A percentile compares a stretch with the other conserved stretches of the same genome.
These are phyloP conservation scores for Cladophialophora chaetospira DNA, from an alignment of 2,329 filamentous ascomycete genomes.

Conservation along the genomic window DNA sequence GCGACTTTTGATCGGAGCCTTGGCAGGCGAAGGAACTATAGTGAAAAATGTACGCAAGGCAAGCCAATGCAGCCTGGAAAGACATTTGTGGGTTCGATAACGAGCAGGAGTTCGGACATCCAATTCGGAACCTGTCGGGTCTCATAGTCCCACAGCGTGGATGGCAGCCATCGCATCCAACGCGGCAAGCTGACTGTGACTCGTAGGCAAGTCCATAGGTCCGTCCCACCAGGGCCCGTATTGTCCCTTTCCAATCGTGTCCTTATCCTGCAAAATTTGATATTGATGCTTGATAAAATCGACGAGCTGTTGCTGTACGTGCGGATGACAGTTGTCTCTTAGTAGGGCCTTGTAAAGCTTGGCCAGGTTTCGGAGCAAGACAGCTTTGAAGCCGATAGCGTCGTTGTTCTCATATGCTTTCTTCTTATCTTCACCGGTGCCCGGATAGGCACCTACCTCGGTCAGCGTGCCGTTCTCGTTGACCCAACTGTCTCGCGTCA, in stretches of 20 bases:
- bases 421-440: constrained; percentile 6
- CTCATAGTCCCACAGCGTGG: constrained; percentile 13
- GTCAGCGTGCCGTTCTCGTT: constrained; percentile 23
- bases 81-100: no score
- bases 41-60: no score
- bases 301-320: constrained; percentile 10
- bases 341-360: constrained; percentile 20
- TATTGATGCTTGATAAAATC: constrained; percentile 22
- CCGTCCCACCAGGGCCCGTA: constrained; percentile 29
- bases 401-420: constrained; percentile 23
- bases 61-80: no score
- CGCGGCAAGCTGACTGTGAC: constrained; percentile 27
- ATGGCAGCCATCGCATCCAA: constrained; percentile 30
- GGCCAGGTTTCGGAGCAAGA: constrained; percentile 24
- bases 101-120: no score
- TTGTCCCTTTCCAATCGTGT: constrained; percentile 22
- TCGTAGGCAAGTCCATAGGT: constrained; percentile 25
- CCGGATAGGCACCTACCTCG: constrained; percentile 22
- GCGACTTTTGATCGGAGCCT: no score
- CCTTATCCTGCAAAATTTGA: constrained; percentile 12
- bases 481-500: constrained; percentile 25
- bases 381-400: constrained; percentile 27
- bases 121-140: no score
- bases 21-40: no score
- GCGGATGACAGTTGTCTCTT: constrained; percentile 3